Conservation (phyloP, 768 basidiomycete genomes). For the Leccinum barrowsii region DNA sequence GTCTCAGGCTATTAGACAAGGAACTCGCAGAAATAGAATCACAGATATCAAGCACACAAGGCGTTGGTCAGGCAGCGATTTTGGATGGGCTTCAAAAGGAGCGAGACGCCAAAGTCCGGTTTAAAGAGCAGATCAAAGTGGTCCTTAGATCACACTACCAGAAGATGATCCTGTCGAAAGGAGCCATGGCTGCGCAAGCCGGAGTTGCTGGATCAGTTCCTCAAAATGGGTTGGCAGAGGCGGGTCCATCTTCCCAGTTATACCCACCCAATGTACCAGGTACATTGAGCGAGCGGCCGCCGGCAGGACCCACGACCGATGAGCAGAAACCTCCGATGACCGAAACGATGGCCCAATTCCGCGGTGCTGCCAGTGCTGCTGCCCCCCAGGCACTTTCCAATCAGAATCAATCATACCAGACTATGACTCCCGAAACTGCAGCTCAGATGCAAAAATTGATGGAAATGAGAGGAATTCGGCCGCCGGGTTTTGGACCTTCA, state of each 20-base stretch:
- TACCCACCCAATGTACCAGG: slow-evolving; percentile 3
- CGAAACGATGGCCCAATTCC: slow-evolving; percentile 27
- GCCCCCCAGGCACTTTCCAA: slow-evolving; percentile 16
- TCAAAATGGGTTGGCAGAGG: slow-evolving; percentile 7
- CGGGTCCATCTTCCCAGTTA: slow-evolving; percentile 11
- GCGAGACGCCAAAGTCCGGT: background rate
- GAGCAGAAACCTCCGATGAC: slow-evolving; percentile 25
- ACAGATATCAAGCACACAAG: slow-evolving; percentile 12
- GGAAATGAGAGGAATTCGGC: slow-evolving; percentile 40
- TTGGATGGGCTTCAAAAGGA: slow-evolving; percentile 15
- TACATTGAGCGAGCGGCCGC: slow-evolving; percentile 5
- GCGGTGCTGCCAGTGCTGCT: slow-evolving; percentile 7
- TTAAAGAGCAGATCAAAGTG: slow-evolving; percentile 12
- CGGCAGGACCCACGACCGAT: slow-evolving; percentile 4
- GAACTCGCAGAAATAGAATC: slow-evolving; percentile 14
- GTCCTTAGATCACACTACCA: slow-evolving; percentile 16
- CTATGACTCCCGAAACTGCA: slow-evolving; percentile 18
- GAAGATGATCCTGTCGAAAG: slow-evolving; percentile 12
- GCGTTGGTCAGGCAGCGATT: slow-evolving; percentile 15
- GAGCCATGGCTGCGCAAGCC: slow-evolving; percentile 2
- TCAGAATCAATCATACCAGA: slow-evolving; percentile 8
- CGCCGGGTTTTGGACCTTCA: slow-evolving; percentile 18
- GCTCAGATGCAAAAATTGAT: slow-evolving; percentile 48
- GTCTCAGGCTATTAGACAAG: slow-evolving; percentile 14
- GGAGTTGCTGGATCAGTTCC: background rate